Percentiles rank a stretch among this genome's conserved stretches.
These are phyloP conservation scores for Trichoderma polysporum DNA, from an alignment of 2,329 filamentous ascomycete species.

Conservation along the genomic window DNA sequence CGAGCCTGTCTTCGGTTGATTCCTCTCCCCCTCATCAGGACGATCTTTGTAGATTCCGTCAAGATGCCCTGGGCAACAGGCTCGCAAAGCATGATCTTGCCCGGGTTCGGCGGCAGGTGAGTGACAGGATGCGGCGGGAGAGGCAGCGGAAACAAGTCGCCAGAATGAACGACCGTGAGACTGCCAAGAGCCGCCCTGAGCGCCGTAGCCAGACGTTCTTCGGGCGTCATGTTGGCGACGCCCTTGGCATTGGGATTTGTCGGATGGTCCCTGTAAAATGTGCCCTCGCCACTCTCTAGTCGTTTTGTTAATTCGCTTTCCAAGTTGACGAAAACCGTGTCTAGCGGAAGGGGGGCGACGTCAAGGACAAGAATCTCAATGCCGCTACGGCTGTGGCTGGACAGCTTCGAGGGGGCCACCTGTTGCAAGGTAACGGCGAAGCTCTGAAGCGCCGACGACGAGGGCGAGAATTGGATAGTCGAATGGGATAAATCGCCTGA, in stretches of 20 bases:
- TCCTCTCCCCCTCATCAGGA: constrained; percentile 66
- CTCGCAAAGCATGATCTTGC: constrained; percentile 88
- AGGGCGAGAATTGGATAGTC: constrained; percentile 75
- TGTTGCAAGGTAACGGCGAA: constrained; percentile 74
- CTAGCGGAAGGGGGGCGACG: constrained; percentile 74
- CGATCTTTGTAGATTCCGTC: constrained; percentile 74
- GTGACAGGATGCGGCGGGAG: constrained; percentile 83
- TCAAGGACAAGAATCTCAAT: constrained; percentile 84
- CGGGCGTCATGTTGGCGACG: constrained; percentile 41
- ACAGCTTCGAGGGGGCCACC: constrained; percentile 72
- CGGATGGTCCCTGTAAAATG: constrained; percentile 68
- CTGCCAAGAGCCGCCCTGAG: constrained; percentile 73
- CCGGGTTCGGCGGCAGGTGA: constrained; percentile 78
- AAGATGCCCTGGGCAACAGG: constrained; percentile 87
- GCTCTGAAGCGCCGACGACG: constrained; percentile 71
- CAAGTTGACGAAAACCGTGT: constrained; percentile 83
- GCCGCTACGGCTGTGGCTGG: constrained; percentile 69
- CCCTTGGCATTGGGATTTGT: constrained; percentile 39
- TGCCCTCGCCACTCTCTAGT: constrained; percentile 79
- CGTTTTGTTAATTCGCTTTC: constrained; percentile 78
- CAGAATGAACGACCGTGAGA: constrained; percentile 75
- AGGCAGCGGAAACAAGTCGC: constrained; percentile 75
- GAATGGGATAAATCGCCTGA: constrained; percentile 68
- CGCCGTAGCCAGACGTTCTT: constrained; percentile 61
- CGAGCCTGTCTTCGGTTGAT: constrained; percentile 51